Evolutionary conservation across 441 rosid species (phyloP).

Genomic region (Populus trichocarpa): DNA sequence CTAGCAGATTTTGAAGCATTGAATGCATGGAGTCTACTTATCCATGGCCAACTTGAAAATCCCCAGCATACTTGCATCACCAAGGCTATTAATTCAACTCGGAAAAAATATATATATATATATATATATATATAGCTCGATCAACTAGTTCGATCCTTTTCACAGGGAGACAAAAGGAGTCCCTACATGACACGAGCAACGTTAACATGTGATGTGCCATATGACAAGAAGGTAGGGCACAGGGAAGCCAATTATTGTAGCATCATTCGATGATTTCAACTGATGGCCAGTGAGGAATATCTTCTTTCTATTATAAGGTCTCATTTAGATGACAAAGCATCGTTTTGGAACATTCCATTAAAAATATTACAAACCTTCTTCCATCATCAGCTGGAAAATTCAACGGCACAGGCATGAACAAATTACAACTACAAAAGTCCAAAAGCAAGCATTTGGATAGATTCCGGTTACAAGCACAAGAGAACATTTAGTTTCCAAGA

Average conservation of each 20-base stretch:
- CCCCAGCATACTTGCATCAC: not conserved
- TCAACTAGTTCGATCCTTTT: conserved; percentile 5
- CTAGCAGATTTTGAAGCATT: not conserved
- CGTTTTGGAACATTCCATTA: not conserved
- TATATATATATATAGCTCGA: not conserved
- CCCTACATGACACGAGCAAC: conserved; percentile 15
- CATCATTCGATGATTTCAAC: conserved; percentile 5
- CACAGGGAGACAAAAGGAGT: not conserved
- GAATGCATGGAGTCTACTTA: not conserved
- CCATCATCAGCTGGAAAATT: conserved; percentile 8
- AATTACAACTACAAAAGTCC: conserved; percentile 9
- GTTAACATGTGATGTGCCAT: conserved; percentile 1
- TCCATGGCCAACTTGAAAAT: not conserved
- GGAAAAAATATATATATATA: not conserved
- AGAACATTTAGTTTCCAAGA: not conserved
- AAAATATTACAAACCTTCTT: not conserved
- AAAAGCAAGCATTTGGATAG: conserved; percentile 6
- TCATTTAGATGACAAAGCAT: not conserved
- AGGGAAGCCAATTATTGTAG: not conserved
- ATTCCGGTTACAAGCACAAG: conserved; percentile 11
- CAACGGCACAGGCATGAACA: not conserved
- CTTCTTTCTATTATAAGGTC: not conserved
- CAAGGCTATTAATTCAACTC: not conserved
- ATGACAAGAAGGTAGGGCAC: not conserved
- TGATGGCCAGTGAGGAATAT: not conserved